A percentile compares a stretch with the other conserved stretches of the same genome.
These are phyloP conservation scores for Naganishia kalamii DNA, from an alignment of 768 basidiomycete species.

Conservation along the genomic window DNA sequence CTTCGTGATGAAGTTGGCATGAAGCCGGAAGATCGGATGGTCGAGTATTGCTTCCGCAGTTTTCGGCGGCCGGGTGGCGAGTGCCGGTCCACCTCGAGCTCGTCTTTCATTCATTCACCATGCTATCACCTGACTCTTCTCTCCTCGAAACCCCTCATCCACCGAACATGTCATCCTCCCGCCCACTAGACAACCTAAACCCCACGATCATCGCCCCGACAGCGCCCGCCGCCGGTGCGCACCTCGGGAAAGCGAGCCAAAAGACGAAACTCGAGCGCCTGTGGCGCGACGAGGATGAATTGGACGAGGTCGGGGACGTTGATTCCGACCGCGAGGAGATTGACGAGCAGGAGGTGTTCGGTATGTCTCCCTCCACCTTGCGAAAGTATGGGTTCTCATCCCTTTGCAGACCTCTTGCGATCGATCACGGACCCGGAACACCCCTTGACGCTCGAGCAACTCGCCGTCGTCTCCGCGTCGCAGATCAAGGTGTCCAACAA, in stretches of 20 bases:
- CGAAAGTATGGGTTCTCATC: not conserved
- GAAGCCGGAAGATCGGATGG: no score
- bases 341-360: constrained; percentile 87
- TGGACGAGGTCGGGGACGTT: constrained; percentile 50
- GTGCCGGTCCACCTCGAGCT: no score
- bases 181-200: constrained; percentile 66
- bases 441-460: constrained; percentile 81
- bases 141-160: not conserved
- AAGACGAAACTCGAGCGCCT: constrained; percentile 19
- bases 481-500: constrained; percentile 60
- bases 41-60: no score
- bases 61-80: no score
- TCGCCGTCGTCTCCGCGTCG: constrained; percentile 84
- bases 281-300: constrained; percentile 41
- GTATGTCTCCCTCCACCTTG: constrained; percentile 48
- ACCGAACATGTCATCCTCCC: constrained; percentile 9
- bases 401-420: constrained; percentile 69
- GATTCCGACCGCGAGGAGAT: constrained; percentile 52
- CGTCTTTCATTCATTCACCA: no score
- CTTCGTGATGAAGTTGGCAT: no score
- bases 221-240: constrained; percentile 23
- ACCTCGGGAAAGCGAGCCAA: constrained; percentile 46
- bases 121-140: no score
- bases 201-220: constrained; percentile 64
- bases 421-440: constrained; percentile 94